These are phyloP conservation scores for Boehmeria nivea DNA, from an alignment of 306 rosid species.

Conservation along the genomic window DNA sequence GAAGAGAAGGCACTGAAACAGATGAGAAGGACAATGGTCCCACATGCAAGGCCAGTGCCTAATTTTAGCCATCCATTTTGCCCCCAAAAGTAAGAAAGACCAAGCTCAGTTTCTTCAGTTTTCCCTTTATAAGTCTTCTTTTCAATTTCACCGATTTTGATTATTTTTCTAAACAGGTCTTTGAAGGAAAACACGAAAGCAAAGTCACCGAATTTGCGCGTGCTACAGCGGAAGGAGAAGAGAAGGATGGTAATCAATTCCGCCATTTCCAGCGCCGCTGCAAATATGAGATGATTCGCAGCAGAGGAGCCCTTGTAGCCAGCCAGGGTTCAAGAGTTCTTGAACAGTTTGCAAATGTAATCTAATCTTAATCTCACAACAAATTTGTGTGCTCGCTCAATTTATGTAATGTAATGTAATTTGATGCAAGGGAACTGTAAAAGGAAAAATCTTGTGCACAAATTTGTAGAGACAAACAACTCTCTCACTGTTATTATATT, in stretches of 20 bases:
- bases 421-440: too few relatives aligned
- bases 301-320: too few relatives aligned
- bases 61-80: conserved; percentile 61
- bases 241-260: conserved; percentile 35
- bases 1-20: conserved; percentile 92
- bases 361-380: too few relatives aligned
- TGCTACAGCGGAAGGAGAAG: conserved; percentile 56
- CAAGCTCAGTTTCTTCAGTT: neutral
- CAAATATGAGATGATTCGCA: conserved; percentile 50
- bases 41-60: conserved; percentile 85
- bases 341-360: too few relatives aligned
- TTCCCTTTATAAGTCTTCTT: neutral
- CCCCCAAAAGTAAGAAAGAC: conserved; percentile 62
- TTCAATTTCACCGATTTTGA: neutral
- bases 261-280: conserved; percentile 65
- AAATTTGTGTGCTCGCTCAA: too few relatives aligned
- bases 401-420: too few relatives aligned
- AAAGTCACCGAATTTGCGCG: conserved; percentile 70
- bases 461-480: too few relatives aligned
- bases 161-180: conserved; percentile 57
- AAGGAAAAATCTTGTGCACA: too few relatives aligned
- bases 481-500: too few relatives aligned
- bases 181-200: conserved; percentile 59
- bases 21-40: conserved; percentile 82
- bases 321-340: conserved; percentile 44